Percentiles rank a stretch among this genome's conserved stretches.
phyloP scores from a whole-genome alignment of 495 filamentous ascomycete genomes.

The Lophiotrema nucula region DNA sequence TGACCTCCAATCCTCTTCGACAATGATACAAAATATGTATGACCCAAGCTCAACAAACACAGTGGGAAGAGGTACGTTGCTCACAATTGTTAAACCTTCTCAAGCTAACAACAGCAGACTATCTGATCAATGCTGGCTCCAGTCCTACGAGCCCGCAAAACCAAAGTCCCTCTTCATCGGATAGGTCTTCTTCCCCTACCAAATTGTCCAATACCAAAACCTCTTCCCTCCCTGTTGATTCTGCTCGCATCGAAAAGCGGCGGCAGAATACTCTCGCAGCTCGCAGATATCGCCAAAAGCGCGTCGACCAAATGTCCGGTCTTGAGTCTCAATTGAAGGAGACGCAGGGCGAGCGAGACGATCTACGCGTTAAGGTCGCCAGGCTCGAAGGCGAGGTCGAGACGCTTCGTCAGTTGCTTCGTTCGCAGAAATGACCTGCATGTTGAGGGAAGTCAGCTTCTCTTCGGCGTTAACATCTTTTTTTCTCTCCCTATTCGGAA shows the following conservation, averaged over 20 bases:
- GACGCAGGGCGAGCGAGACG: conserved; percentile 28
- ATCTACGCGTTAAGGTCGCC: conserved; percentile 26
- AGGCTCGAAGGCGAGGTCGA: conserved; percentile 33
- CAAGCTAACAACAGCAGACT: too few relatives aligned
- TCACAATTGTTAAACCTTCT: too few relatives aligned
- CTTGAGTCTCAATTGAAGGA: conserved; percentile 38
- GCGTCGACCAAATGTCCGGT: conserved; percentile 38
- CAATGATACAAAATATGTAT: too few relatives aligned
- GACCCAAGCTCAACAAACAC: conserved; percentile 5
- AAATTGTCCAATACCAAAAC: conserved; percentile 22
- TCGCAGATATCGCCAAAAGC: conserved; percentile 41
- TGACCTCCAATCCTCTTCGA: too few relatives aligned
- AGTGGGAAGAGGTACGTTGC: conserved; percentile 7
- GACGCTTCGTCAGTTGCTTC: conserved; percentile 25
- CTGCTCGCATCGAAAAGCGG: conserved; percentile 34
- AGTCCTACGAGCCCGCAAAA: conserved; percentile 9
- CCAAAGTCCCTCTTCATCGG: conserved; percentile 11
- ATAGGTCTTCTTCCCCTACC: conserved; percentile 7
- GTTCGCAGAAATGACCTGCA: background rate
- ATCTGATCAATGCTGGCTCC: too few relatives aligned
- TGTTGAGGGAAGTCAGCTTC: background rate
- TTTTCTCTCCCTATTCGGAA: background rate
- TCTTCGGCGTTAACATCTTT: background rate
- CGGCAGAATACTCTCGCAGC: conserved; percentile 41
- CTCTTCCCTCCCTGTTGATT: background rate